These are phyloP conservation scores for Meyerozyma elateridarum DNA, from an alignment of 1,139 yeast genomes.

Conservation along the genomic window DNA sequence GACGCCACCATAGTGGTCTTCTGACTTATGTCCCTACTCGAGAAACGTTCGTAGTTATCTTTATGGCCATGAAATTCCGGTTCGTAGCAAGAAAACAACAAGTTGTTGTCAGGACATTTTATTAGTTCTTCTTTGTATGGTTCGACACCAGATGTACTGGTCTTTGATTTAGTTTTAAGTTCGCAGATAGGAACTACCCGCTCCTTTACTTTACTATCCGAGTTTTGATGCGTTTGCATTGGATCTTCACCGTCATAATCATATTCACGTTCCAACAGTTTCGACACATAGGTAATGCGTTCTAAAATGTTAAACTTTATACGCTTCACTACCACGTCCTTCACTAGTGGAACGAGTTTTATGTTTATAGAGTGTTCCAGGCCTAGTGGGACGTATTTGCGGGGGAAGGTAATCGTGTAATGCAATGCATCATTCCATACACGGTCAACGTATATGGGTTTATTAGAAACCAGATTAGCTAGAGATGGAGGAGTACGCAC, in stretches of 20 bases:
- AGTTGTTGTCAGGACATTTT: slow-evolving; percentile 55
- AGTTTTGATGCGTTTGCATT: slow-evolving; percentile 14
- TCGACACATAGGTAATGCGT: slow-evolving; percentile 59
- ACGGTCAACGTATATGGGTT: slow-evolving; percentile 77
- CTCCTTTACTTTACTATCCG: slow-evolving; percentile 39
- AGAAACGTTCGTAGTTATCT: slow-evolving; percentile 11
- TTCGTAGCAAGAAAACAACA: slow-evolving; percentile 55
- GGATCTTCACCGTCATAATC: slow-evolving; percentile 53
- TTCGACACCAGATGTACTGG: slow-evolving; percentile 23
- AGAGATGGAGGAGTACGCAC: slow-evolving; percentile 80
- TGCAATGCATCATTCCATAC: slow-evolving; percentile 78
- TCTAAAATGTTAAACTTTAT: slow-evolving; percentile 71
- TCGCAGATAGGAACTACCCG: slow-evolving; percentile 57
- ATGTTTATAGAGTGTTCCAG: slow-evolving; percentile 57
- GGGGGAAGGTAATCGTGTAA: slow-evolving; percentile 74
- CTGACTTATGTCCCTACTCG: slow-evolving; percentile 8
- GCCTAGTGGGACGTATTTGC: slow-evolving; percentile 69
- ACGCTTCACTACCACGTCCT: slow-evolving; percentile 64
- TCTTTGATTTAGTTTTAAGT: slow-evolving; percentile 50
- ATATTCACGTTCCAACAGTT: slow-evolving; percentile 48
- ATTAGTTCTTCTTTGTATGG: slow-evolving; percentile 63
- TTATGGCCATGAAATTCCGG: slow-evolving; percentile 17
- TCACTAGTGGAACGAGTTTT: slow-evolving; percentile 68
- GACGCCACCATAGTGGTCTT: slow-evolving; percentile 34
- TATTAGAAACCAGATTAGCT: slow-evolving; percentile 68